Conservation (phyloP, 1,139 yeast genomes). For the Diutina ranongensis region DNA sequence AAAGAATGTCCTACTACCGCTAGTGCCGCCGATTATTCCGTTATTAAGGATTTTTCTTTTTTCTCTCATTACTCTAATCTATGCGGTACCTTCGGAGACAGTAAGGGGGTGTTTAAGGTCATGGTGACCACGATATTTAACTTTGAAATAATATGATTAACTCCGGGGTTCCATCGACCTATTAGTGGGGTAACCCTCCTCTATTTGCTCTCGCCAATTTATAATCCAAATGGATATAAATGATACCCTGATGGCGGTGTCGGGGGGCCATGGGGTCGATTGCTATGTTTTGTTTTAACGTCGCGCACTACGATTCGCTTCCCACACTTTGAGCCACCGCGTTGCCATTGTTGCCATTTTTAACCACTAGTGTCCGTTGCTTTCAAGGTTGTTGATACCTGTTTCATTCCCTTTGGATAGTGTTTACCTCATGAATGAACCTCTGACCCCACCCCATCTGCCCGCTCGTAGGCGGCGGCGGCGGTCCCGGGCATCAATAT, state of each 20-base stretch:
- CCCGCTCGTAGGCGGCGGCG: neutral
- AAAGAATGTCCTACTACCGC: too few relatives aligned
- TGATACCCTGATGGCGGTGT: neutral
- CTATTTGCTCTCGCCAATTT: neutral
- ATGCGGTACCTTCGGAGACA: too few relatives aligned
- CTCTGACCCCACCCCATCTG: slow-evolving; percentile 1
- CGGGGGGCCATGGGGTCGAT: too few relatives aligned
- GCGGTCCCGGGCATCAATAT: neutral
- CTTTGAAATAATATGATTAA: too few relatives aligned
- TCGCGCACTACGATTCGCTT: neutral
- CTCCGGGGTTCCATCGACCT: too few relatives aligned
- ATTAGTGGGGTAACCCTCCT: too few relatives aligned
- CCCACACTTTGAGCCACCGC: neutral
- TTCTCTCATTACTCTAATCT: too few relatives aligned
- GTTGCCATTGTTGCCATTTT: neutral
- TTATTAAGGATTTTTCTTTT: too few relatives aligned
- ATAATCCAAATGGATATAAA: neutral
- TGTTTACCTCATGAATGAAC: neutral
- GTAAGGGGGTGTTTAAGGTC: too few relatives aligned
- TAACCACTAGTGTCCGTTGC: neutral
- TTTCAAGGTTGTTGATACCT: neutral
- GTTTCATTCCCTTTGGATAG: neutral
- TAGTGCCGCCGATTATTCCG: too few relatives aligned
- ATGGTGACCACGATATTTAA: too few relatives aligned
- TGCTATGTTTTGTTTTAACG: neutral